These are phyloP conservation scores for Viscum album DNA, from an alignment of 177 flowering plant species.

Conservation along the genomic window DNA sequence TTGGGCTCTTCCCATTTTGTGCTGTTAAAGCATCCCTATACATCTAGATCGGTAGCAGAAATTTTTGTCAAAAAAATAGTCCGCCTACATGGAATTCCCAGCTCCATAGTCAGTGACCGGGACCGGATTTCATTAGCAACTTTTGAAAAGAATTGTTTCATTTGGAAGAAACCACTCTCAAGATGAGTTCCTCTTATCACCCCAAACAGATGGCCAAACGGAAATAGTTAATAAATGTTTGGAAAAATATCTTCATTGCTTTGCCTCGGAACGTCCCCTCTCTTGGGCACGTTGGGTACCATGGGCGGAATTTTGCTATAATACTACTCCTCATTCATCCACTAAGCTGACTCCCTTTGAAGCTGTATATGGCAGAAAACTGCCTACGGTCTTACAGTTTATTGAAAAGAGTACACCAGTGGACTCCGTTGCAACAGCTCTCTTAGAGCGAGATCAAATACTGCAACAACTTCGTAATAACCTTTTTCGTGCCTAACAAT, in stretches of 20 bases:
- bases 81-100: background rate
- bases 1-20: background rate
- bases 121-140: background rate
- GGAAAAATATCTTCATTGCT: background rate
- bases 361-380: background rate
- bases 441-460: no score
- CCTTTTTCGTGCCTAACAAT: background rate
- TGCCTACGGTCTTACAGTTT: no score
- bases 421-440: no score
- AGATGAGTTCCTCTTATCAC: background rate
- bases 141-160: background rate
- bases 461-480: no score
- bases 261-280: background rate
- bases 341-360: background rate
- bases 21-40: background rate
- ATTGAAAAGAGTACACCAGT: background rate
- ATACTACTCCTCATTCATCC: background rate
- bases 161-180: background rate
- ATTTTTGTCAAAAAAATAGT: background rate
- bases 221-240: background rate
- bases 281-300: background rate
- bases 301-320: background rate
- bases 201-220: background rate
- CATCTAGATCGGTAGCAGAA: background rate
- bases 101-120: background rate